Base-by-base conservation (phyloP, 148 eudicot species). In the Rhododendron molle region DNA sequence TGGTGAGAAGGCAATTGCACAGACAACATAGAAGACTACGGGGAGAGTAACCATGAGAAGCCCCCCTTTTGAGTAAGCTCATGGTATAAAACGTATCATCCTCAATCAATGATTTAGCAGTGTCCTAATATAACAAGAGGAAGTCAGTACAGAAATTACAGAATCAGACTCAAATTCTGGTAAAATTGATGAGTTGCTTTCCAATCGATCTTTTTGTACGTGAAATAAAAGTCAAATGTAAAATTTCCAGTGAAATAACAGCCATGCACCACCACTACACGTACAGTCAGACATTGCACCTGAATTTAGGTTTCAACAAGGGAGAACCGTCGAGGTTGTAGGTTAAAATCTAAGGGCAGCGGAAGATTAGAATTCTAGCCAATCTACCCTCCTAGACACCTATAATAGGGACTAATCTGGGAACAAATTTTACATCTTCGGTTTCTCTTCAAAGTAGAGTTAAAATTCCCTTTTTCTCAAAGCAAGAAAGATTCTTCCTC, bases 91-190 rank as follows among this genome's bases (percentile, higher is more conserved):
- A 95, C 52, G 96, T 93, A 90, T 96, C 99, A 87, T 95, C 96
- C 89, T 96, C 98, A 81, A 96, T 95, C 91, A 96, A 88, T 80
- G 94, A 93, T 88, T 90, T 95, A 47, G 99, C 99, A 84, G 98
- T 93, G 86, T 96, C 99, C 99, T 96, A 85, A 86, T 74, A 87
- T 34, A 88, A 79, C 79, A 71, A 44, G 50, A 40, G 23, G 78
- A 87, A 84, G 58, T 78, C 50, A 78, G 78, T 43, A n/a, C 5
- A 32, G n/a, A 67, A 83, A 81, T 71, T 46, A 47, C 43, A 49
- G 69, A 38, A 73, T 78, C n/a, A 26, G 44, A 47, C 56, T 78
- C 34, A 54, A 8, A 18, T 10, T 43, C 38, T 15, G 28, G 34
- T 44, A 40, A 20, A 3, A 56, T 26, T 30, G 82, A 28, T 78